Evolutionary conservation across 2,329 filamentous ascomycete species (phyloP).

Genomic region (Meredithiella fracta): DNA sequence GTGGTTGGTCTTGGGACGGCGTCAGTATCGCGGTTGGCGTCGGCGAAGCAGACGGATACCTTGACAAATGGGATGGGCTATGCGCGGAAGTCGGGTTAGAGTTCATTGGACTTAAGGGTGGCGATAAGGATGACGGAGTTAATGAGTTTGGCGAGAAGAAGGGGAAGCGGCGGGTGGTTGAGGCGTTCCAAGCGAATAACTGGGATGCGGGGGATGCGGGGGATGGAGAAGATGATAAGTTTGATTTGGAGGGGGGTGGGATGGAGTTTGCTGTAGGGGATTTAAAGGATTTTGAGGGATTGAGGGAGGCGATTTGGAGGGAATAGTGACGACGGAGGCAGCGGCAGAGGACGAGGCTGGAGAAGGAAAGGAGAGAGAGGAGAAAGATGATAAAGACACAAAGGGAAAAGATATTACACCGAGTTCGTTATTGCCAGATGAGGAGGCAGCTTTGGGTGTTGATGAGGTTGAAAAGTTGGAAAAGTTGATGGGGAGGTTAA

Average conservation of each 20-base stretch:
- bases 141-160: slow-evolving; percentile 47
- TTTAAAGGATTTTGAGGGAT: slow-evolving; percentile 33
- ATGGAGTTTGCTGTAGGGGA: slow-evolving; percentile 34
- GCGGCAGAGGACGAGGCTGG: slow-evolving; percentile 15
- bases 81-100: slow-evolving; percentile 43
- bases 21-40: slow-evolving; percentile 44
- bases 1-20: slow-evolving; percentile 48
- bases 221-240: slow-evolving; percentile 20
- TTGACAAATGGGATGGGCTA: slow-evolving; percentile 45
- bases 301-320: slow-evolving; percentile 36
- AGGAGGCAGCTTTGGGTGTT: slow-evolving; percentile 26
- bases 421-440: background rate
- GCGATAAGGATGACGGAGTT: slow-evolving; percentile 23
- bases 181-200: slow-evolving; percentile 50
- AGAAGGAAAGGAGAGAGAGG: too few relatives aligned
- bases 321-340: slow-evolving; percentile 20
- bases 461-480: slow-evolving; percentile 44
- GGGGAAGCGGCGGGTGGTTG: slow-evolving; percentile 40
- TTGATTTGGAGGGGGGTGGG: slow-evolving; percentile 29
- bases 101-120: slow-evolving; percentile 39
- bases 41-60: slow-evolving; percentile 23
- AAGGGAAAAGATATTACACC: background rate
- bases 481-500: slow-evolving; percentile 46
- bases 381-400: background rate
- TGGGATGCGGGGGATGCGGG: slow-evolving; percentile 28